These are phyloP conservation scores for Mollisia scopiformis DNA, from an alignment of 2,329 filamentous ascomycete species.

Conservation along the genomic window DNA sequence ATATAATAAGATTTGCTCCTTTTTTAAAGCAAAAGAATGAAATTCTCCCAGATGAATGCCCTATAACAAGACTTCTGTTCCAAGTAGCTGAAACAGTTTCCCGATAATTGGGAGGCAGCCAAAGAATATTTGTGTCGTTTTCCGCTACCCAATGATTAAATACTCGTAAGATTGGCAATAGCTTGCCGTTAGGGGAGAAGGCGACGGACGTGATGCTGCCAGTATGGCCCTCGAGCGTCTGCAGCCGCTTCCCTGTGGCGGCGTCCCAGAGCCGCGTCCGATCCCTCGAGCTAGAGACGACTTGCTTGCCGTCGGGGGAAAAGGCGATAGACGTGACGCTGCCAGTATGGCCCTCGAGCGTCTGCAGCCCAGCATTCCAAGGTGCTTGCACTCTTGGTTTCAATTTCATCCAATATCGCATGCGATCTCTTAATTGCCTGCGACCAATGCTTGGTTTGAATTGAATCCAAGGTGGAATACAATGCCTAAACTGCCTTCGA, in stretches of 20 bases:
- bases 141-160: no score
- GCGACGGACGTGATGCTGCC: neutral
- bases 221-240: slow-evolving; percentile 9
- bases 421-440: slow-evolving; percentile 11
- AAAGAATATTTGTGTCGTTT: no score
- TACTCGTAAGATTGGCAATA: no score
- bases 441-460: slow-evolving; percentile 30
- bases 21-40: no score
- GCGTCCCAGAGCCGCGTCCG: slow-evolving; percentile 8
- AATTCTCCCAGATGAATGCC: no score
- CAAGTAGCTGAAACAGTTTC: no score
- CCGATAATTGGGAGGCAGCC: no score
- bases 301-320: neutral
- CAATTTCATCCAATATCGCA: no score
- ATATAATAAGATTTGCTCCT: neutral
- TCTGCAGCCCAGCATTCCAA: slow-evolving; percentile 17
- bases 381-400: slow-evolving; percentile 4
- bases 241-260: neutral
- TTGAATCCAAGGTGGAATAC: no score
- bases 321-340: slow-evolving; percentile 16
- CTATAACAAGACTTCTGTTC: no score
- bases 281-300: slow-evolving; percentile 7
- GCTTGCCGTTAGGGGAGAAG: slow-evolving; percentile 3
- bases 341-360: slow-evolving; percentile 15
- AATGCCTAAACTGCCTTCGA: slow-evolving; percentile 20